Base-by-base conservation (phyloP, 2,329 filamentous ascomycete species). In the Cryphonectria carpinicola region DNA sequence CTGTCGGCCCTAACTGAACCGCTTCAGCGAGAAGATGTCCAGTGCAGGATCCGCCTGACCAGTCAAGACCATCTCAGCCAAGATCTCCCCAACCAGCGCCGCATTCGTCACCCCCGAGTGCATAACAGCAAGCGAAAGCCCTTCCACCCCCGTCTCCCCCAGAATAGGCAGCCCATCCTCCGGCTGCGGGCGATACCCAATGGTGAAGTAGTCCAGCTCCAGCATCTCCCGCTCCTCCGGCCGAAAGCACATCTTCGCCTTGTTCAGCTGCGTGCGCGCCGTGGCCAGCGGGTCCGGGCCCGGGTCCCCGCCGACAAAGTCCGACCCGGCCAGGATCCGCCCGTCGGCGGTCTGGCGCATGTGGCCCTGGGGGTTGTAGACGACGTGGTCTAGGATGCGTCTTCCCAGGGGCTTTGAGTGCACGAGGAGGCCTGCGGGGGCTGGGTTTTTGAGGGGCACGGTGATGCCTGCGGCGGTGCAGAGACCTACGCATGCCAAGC, bases 121-220 rank as follows among this genome's bases (percentile, higher is more conserved):
- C 78, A 79, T 79, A 1, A 78, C 77, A 0, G 78, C 78, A 52
- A 79, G 66, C 3, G 74, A 76, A 8, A 80, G 69, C 0, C 78
- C 78, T 1, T 76, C 66, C 37, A 74, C 28, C 1, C 78, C 78
- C 13, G 72, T 77, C 5, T 72, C 37, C 5, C 78, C 78, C 1
- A 79, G 73, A 25, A 78, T 77, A 2, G 78, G 77, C 39, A 76
- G 66, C 1, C 77, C 77, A 64, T 79, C 78, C 52, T 74, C 39
- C 0, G 78, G 77, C 2, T 74, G 73, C 1, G 78, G 77, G 1
- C 78, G 72, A 11, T 73, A 37, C 0, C 78, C 78, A 17, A 79
- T 67, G 1, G 78, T 79, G 69, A 75, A 79, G 60, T 74, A 75
- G 66, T 79, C 78, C 0, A 76, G 73, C 43, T 76, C 76, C 4